Evolutionary conservation across 257 asterid genomes (phyloP).

Genomic region (Apocynum venetum): DNA sequence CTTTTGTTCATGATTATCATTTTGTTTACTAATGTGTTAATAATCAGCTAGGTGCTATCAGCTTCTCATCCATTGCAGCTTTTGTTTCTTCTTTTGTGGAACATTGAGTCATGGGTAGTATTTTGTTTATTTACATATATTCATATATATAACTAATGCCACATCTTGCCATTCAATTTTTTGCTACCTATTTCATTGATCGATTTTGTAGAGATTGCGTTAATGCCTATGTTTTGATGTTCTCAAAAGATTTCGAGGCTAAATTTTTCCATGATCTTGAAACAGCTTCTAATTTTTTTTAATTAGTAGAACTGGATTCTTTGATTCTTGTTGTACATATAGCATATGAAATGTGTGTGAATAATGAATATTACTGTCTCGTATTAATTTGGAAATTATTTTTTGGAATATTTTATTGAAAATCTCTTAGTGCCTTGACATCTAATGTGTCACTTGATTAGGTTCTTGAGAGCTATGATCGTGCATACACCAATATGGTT

Average conservation of each 20-base stretch:
- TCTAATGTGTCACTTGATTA: conserved; percentile 20
- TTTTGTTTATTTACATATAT: no score
- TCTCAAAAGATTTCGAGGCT: neutral
- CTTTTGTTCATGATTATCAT: neutral
- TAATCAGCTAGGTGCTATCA: neutral
- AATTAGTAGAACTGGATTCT: neutral
- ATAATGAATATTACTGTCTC: neutral
- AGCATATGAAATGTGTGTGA: neutral
- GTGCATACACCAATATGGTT: conserved; percentile 97
- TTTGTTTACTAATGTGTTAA: neutral
- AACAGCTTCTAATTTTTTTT: neutral
- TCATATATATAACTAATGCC: neutral
- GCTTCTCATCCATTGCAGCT: neutral
- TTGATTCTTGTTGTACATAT: neutral
- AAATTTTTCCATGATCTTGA: neutral
- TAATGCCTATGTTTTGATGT: conserved; percentile 3
- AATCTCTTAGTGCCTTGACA: neutral
- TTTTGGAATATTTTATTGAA: neutral
- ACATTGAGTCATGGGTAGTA: neutral
- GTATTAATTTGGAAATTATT: neutral
- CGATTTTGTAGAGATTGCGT: neutral
- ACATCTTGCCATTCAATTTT: neutral
- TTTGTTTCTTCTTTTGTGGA: neutral
- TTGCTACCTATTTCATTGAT: neutral
- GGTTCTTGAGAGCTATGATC: conserved; percentile 99